Evolutionary conservation across 352 stramenopile species (phyloP), one percentile per base, ranked within the genome.

Genomic region (Plasmopara muralis): DNA sequence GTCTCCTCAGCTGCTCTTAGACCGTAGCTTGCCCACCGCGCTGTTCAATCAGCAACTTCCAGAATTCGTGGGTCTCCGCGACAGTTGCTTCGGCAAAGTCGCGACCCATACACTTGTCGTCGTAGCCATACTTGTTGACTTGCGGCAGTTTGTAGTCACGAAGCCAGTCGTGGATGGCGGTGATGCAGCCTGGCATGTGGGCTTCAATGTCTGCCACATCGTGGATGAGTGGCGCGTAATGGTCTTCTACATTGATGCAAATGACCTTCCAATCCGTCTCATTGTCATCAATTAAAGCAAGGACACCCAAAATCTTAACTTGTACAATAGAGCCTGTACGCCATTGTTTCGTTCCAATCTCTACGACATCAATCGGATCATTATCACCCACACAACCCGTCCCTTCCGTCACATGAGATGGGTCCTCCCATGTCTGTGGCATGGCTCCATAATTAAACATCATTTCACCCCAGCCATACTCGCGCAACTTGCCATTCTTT

Each of bases 261-360:
- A 99, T 86, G 47, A 99, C 89, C 84, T 99, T 99, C 96, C 96
- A 99, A 74, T 99, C 97, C 57, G 98, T 96, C 81, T 99, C 97
- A 60, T 97, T 97, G 81, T 98, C 96, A 73, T 99, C 97, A 61
- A 99, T 99, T 76, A 99, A 97, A 53, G 94, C 96, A 38, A 99
- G 74, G 47, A 98, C 94, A 49, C 97, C 97, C n/a, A 99, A 72
- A 43, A 97, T 80, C 85, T 99, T 99, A 64, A 99, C 95, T 62
- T 95, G 82, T 57, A 96, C 93, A 53, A 99, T 85, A 28, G 83
- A 85, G 58, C 97, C 97, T 52, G 89, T 97, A 34, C 72, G 74
- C 65, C 97, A 88, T 53, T 95, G 74, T 56, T 94, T 88, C 33
- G 80, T 96, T 28, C 96, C 97, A 60, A 99, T 98, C 75, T 99